Evolutionary conservation across 352 stramenopile species (phyloP).

Genomic region (Pythium brassicae): DNA sequence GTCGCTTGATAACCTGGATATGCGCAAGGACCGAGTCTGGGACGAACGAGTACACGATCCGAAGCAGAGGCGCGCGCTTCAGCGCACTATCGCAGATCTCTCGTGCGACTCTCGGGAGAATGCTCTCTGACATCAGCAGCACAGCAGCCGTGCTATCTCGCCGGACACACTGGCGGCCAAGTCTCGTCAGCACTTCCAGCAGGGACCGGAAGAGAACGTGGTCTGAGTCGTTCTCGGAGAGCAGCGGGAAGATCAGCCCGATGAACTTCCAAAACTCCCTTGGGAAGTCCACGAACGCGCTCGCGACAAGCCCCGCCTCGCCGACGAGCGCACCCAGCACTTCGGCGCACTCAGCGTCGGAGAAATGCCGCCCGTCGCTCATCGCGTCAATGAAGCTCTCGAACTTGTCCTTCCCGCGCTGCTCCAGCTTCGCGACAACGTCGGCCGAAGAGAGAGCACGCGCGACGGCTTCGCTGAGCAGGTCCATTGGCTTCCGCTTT

Average conservation of each 20-base stretch:
- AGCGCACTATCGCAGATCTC: slow-evolving; percentile 19
- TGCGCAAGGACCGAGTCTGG: slow-evolving; percentile 46
- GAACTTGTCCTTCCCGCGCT: slow-evolving; percentile 60
- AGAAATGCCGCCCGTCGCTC: slow-evolving; percentile 31
- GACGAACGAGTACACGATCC: slow-evolving; percentile 61
- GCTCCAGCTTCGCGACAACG: slow-evolving; percentile 24
- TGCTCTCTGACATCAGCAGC: slow-evolving; percentile 49
- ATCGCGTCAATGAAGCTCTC: slow-evolving; percentile 57
- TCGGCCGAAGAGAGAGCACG: slow-evolving; percentile 28
- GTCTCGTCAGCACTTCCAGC: slow-evolving; percentile 25
- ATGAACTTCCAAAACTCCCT: slow-evolving; percentile 80
- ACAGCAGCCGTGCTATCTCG: slow-evolving; percentile 37
- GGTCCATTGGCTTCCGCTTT: slow-evolving; percentile 48
- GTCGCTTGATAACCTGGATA: slow-evolving; percentile 70
- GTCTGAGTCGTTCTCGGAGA: slow-evolving; percentile 45
- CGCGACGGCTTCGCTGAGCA: slow-evolving; percentile 50
- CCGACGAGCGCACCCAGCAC: slow-evolving; percentile 44
- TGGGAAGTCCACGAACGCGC: slow-evolving; percentile 68
- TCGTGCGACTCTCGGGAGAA: slow-evolving; percentile 40
- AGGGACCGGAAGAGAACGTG: slow-evolving; percentile 34
- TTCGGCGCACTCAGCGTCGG: slow-evolving; percentile 28
- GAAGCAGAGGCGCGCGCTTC: slow-evolving; percentile 54
- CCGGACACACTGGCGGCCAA: slow-evolving; percentile 43
- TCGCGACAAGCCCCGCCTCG: slow-evolving; percentile 43
- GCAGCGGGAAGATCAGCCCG: slow-evolving; percentile 43